These are phyloP conservation scores for Lunularia cruciata DNA, from an alignment of 225 moss, liverwort and hornwort species.

Conservation along the genomic window DNA sequence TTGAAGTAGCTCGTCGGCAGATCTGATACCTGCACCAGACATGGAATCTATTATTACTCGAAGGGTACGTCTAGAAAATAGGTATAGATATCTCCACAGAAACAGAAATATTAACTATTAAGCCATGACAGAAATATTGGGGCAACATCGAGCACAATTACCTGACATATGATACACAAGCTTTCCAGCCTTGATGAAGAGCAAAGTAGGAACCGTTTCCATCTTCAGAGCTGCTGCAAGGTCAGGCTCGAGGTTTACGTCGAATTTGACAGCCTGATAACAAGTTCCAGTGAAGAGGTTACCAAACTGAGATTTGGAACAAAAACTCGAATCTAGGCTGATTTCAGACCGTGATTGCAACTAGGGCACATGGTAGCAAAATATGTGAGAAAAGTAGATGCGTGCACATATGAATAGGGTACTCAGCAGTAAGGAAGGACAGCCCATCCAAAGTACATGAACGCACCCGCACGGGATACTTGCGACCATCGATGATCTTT, in stretches of 20 bases:
- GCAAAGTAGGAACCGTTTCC: constrained; percentile 32
- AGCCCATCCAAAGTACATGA: too few species aligned
- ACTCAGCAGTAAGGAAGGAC: too few species aligned
- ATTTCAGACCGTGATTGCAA: too few species aligned
- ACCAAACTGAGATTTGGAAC: not conserved
- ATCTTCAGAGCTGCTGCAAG: constrained; percentile 41
- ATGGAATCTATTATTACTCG: too few species aligned
- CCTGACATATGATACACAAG: constrained; percentile 28
- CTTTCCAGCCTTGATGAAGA: constrained; percentile 45
- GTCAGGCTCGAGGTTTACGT: constrained; percentile 34
- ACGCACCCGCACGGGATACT: constrained; percentile 46
- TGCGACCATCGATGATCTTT: constrained; percentile 37
- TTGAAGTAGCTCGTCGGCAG: constrained; percentile 39
- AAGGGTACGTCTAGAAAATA: too few species aligned
- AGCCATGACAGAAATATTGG: too few species aligned
- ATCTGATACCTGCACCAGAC: constrained; percentile 34
- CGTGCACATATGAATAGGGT: too few species aligned
- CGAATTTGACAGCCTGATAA: constrained; percentile 43
- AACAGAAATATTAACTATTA: too few species aligned
- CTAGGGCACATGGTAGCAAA: too few species aligned
- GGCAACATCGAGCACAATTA: not conserved
- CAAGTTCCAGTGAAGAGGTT: not conserved
- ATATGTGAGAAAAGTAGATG: too few species aligned
- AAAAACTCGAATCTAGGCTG: too few species aligned
- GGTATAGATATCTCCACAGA: too few species aligned